A percentile compares a stretch with the other conserved stretches of the same genome.
These are phyloP conservation scores for Epichloe aotearoae DNA, from an alignment of 2,329 filamentous ascomycete species.

Conservation along the genomic window DNA sequence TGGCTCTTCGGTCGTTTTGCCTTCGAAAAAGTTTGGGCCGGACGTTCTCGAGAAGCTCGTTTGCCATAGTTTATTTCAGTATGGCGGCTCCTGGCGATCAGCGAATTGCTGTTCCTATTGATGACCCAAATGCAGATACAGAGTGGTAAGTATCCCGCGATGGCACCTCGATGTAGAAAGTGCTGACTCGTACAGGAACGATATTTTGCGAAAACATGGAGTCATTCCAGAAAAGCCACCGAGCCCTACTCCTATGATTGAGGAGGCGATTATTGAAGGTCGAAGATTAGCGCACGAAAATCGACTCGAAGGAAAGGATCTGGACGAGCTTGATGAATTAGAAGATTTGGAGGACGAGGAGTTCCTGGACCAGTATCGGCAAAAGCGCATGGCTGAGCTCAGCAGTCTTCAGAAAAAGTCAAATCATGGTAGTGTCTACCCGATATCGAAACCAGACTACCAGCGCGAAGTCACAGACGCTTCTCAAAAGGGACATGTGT, in stretches of 20 bases:
- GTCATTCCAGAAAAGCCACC: slow-evolving; percentile 96
- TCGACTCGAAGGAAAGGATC: slow-evolving; percentile 80
- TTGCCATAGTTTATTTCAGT: slow-evolving; percentile 3
- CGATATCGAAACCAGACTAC: slow-evolving; percentile 89
- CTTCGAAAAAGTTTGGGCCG: not conserved
- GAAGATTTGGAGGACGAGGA: slow-evolving; percentile 93
- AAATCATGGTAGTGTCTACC: slow-evolving; percentile 82
- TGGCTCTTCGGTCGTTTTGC: not conserved
- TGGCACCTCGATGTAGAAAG: slow-evolving; percentile 2
- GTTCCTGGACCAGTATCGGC: slow-evolving; percentile 76
- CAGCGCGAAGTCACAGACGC: slow-evolving; percentile 82
- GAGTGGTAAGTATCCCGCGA: slow-evolving; percentile 58
- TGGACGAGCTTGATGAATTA: slow-evolving; percentile 85
- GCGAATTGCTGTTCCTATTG: slow-evolving; percentile 67
- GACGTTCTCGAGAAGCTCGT: not conserved
- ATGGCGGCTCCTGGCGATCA: slow-evolving; percentile 53
- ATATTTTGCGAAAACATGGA: slow-evolving; percentile 92
- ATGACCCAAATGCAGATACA: slow-evolving; percentile 92
- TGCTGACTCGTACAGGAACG: slow-evolving; percentile 56
- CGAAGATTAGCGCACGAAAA: slow-evolving; percentile 80
- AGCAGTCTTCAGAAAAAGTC: slow-evolving; percentile 61
- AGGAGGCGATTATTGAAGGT: slow-evolving; percentile 82
- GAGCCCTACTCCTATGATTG: slow-evolving; percentile 88
- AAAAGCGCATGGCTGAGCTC: slow-evolving; percentile 78
- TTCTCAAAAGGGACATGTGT: slow-evolving; percentile 52